A percentile compares a stretch with the other conserved stretches of the same genome.
Evolutionary conservation across 2,329 filamentous ascomycete genomes (phyloP).

Genomic region (Hypoxylon sp.): DNA sequence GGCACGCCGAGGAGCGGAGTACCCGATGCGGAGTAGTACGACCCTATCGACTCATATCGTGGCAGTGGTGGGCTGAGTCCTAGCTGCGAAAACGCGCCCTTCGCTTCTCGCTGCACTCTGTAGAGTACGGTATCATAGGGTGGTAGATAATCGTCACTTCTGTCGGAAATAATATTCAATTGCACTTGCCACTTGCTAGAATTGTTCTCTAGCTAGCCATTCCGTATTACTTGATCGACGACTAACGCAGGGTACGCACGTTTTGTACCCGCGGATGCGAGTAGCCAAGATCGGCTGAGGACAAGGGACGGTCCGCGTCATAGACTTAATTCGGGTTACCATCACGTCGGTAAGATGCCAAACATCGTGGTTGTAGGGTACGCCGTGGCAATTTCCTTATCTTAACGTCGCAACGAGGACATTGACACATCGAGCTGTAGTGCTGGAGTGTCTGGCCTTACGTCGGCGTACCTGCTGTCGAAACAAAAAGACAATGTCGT

Average conservation of each 20-base stretch:
- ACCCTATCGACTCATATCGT: slow-evolving; percentile 32
- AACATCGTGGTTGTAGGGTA: slow-evolving; percentile 52
- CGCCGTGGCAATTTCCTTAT: slow-evolving; percentile 13
- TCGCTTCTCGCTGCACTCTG: not conserved
- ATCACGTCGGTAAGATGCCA: slow-evolving; percentile 42
- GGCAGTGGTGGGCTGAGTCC: slow-evolving; percentile 7
- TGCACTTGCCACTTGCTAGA: not conserved
- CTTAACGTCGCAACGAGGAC: not conserved
- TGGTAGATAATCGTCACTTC: not conserved
- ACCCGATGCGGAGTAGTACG: slow-evolving; percentile 37
- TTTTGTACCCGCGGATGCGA: not conserved
- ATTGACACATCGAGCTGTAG: slow-evolving; percentile 35
- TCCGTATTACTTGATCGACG: not conserved
- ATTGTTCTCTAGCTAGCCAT: not conserved
- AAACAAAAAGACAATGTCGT: slow-evolving; percentile 57
- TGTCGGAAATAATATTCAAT: not conserved
- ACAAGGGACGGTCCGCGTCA: not conserved
- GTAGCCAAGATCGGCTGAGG: not conserved
- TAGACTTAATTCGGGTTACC: slow-evolving; percentile 1
- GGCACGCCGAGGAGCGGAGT: slow-evolving; percentile 31
- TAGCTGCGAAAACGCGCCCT: not conserved
- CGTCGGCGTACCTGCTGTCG: slow-evolving; percentile 52
- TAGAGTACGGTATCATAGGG: not conserved
- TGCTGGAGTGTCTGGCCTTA: slow-evolving; percentile 52
- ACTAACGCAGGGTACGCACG: not conserved